phyloP scores from a whole-genome alignment of 208 protist species.

The Borovskyia barvae region DNA sequence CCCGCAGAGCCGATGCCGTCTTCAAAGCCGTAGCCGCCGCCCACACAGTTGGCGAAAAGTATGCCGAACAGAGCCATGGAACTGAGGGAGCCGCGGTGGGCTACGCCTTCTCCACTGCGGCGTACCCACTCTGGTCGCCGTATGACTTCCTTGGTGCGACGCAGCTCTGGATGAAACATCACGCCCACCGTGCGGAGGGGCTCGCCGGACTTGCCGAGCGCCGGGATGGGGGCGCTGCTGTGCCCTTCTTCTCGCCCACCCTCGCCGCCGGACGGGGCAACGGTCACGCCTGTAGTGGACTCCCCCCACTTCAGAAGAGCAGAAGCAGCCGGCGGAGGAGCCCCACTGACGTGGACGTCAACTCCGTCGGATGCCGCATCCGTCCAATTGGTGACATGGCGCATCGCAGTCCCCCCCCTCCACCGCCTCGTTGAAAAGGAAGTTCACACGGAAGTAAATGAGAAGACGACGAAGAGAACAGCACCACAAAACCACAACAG shows the following conservation, averaged over 20 bases:
- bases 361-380: too few relatives aligned
- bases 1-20: constrained; percentile 74
- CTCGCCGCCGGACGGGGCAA: too few relatives aligned
- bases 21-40: constrained; percentile 85
- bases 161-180: constrained; percentile 72
- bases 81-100: constrained; percentile 71
- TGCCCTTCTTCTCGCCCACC: too few relatives aligned
- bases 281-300: too few relatives aligned
- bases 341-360: too few relatives aligned
- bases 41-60: constrained; percentile 79
- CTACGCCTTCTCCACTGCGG: constrained; percentile 64
- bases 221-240: too few relatives aligned
- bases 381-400: too few relatives aligned
- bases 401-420: too few relatives aligned
- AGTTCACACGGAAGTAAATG: too few relatives aligned
- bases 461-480: neutral
- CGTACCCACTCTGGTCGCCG: constrained; percentile 72
- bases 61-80: constrained; percentile 63
- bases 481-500: neutral
- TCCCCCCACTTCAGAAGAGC: too few relatives aligned
- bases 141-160: constrained; percentile 75
- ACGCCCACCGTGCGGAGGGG: constrained; percentile 27
- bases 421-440: too few relatives aligned
- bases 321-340: too few relatives aligned
- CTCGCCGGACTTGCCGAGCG: neutral